These are phyloP conservation scores for Beta lomatogona DNA, from an alignment of 179 eudicot species.

Conservation along the genomic window DNA sequence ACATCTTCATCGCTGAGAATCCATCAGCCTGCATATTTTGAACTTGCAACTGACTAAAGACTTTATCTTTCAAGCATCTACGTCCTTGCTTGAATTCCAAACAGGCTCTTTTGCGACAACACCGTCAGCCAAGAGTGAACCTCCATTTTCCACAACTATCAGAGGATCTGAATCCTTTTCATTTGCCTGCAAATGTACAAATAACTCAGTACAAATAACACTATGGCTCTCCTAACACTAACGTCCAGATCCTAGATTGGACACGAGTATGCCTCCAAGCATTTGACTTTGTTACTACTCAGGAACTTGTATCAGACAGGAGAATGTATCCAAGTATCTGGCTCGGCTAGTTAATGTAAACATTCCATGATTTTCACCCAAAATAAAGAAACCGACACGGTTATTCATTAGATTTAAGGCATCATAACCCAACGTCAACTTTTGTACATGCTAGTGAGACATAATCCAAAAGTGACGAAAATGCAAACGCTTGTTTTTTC, in stretches of 20 bases:
- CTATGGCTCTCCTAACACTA: not conserved
- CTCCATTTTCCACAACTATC: slow-evolving; percentile 47
- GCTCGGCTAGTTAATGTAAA: no score
- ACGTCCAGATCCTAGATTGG: no score
- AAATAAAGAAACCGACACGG: no score
- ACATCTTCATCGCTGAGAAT: slow-evolving; percentile 35
- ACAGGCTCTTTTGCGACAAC: slow-evolving; percentile 35
- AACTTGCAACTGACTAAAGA: not conserved
- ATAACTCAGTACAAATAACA: not conserved
- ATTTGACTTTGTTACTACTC: no score
- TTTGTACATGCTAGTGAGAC: no score
- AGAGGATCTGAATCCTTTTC: slow-evolving; percentile 56
- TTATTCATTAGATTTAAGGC: no score
- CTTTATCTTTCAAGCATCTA: slow-evolving; percentile 37
- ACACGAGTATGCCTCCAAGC: no score
- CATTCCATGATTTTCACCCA: no score
- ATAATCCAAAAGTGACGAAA: not conserved
- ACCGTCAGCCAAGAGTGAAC: slow-evolving; percentile 29
- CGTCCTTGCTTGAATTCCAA: slow-evolving; percentile 49
- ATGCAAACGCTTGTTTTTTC: not conserved
- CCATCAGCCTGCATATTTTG: slow-evolving; percentile 13
- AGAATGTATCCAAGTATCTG: no score
- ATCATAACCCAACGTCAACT: no score
- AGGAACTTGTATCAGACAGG: no score
- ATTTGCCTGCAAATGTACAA: slow-evolving; percentile 36